A percentile compares a stretch with the other conserved stretches of the same genome.
Conservation (phyloP, 768 basidiomycete species). For the Coprinellus aureogranulatus region DNA sequence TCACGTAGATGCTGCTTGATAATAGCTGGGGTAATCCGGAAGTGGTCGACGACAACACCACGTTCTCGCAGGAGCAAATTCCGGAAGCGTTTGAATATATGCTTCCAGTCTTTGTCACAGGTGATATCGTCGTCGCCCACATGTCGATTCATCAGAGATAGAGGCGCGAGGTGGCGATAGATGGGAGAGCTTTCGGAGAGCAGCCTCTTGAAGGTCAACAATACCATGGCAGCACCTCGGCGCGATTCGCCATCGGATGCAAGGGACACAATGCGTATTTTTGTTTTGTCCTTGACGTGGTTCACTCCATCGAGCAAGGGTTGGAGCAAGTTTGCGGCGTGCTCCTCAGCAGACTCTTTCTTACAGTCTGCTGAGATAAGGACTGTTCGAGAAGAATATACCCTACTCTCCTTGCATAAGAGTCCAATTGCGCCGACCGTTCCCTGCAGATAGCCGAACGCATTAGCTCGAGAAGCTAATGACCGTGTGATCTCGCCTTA, state of each 20-base stretch:
- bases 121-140: background rate
- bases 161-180: background rate
- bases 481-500: too few relatives aligned
- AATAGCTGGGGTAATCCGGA: background rate
- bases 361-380: constrained; percentile 31
- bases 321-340: constrained; percentile 13
- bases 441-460: constrained; percentile 16
- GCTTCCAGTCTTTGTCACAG: constrained; percentile 20
- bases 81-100: constrained; percentile 30
- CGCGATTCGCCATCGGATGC: constrained; percentile 19
- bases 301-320: constrained; percentile 14
- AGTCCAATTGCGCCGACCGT: constrained; percentile 25
- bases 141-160: background rate
- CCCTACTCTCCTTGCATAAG: constrained; percentile 18
- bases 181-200: background rate
- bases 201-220: background rate
- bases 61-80: constrained; percentile 22
- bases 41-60: background rate
- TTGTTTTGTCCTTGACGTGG: background rate
- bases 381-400: constrained; percentile 24
- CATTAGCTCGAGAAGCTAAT: too few relatives aligned
- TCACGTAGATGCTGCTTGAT: background rate
- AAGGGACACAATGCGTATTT: constrained; percentile 16
- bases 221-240: constrained; percentile 1
- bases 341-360: constrained; percentile 21